Percentiles rank a stretch among this genome's conserved stretches.
phyloP scores from a whole-genome alignment of 768 basidiomycete species.

The Boletus rubropictus region DNA sequence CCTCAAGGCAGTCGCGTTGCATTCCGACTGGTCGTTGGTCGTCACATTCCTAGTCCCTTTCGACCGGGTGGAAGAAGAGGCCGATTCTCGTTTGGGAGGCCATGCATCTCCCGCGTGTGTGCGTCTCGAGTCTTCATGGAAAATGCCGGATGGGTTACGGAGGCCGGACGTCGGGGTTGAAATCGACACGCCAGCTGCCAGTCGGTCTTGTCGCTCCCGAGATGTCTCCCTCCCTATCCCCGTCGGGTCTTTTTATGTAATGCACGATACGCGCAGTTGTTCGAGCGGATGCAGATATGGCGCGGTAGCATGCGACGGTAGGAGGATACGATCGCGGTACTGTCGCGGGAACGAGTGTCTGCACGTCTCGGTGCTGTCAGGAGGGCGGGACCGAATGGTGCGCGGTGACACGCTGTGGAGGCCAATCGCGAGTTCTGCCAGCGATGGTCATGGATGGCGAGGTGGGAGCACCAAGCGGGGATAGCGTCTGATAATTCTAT shows the following conservation, averaged over 20 bases:
- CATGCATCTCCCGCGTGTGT: conserved; percentile 8
- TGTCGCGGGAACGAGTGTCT: conserved; percentile 22
- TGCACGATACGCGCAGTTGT: conserved; percentile 4
- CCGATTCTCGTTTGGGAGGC: conserved; percentile 13
- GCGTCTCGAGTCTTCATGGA: no score
- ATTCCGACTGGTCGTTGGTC: conserved; percentile 8
- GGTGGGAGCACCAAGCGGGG: conserved; percentile 8
- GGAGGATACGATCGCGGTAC: conserved; percentile 21
- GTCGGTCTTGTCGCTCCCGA: conserved; percentile 26
- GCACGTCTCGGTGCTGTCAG: conserved; percentile 4
- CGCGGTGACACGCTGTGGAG: no score
- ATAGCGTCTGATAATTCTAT: conserved; percentile 6
- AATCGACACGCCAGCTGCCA: not conserved
- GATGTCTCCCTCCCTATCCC: conserved; percentile 19
- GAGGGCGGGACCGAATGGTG: conserved; percentile 2
- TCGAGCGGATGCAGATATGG: conserved; percentile 3
- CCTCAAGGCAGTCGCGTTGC: conserved; percentile 34
- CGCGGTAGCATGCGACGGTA: conserved; percentile 3
- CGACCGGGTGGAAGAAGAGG: conserved; percentile 13
- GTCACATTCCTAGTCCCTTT: conserved; percentile 15
- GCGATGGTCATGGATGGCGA: no score
- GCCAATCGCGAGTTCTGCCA: no score
- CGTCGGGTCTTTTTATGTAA: conserved; percentile 12
- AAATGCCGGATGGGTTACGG: conserved; percentile 4
- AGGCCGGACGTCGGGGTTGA: conserved; percentile 2